Evolutionary conservation across 2,329 filamentous ascomycete genomes (phyloP).

Genomic region (Fusarium kyushuense): DNA sequence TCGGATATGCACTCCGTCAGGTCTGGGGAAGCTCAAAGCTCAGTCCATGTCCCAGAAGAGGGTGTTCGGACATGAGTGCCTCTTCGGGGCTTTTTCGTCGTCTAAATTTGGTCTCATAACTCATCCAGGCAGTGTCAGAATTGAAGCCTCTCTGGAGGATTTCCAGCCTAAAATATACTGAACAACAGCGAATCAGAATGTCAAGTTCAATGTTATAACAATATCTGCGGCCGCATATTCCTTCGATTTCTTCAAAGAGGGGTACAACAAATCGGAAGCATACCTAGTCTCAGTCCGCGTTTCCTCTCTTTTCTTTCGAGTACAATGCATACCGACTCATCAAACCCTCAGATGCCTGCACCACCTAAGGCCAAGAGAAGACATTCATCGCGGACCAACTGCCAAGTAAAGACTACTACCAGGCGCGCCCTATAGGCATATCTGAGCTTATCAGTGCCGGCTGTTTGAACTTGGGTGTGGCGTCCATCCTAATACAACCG

Average conservation of each 20-base stretch:
- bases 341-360: constrained; percentile 9
- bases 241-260: constrained; percentile 7
- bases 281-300: neutral
- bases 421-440: constrained; percentile 37
- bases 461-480: constrained; percentile 41
- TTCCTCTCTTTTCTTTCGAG: constrained; percentile 1
- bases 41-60: constrained; percentile 17
- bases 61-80: constrained; percentile 15
- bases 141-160: constrained; percentile 8
- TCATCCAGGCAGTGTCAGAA: constrained; percentile 3
- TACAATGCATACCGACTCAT: neutral
- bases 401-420: constrained; percentile 36
- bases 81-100: constrained; percentile 5
- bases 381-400: constrained; percentile 29
- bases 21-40: constrained; percentile 41
- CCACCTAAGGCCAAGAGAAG: constrained; percentile 31
- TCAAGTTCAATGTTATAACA: neutral
- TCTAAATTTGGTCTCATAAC: constrained; percentile 13
- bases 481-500: constrained; percentile 29
- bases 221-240: constrained; percentile 9
- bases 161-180: constrained; percentile 6
- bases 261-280: neutral
- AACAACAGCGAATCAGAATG: constrained; percentile 14
- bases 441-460: constrained; percentile 45
- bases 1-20: constrained; percentile 33